phyloP scores from a whole-genome alignment of 129 eudicot genomes.

The Glebionis coronaria region DNA sequence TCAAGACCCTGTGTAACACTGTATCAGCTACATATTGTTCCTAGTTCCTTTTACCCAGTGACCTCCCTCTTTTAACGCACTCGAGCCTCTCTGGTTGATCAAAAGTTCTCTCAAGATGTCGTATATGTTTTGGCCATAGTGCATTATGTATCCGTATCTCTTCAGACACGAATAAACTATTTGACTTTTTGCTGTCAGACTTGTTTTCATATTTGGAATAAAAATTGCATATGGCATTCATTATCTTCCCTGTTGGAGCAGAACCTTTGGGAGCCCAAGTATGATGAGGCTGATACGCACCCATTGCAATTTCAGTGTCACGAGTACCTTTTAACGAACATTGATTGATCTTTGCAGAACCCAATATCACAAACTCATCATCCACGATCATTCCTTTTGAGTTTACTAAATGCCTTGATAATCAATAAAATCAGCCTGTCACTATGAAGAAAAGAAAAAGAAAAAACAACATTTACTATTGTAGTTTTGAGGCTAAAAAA shows the following conservation, averaged over 20 bases:
- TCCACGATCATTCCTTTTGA: no score
- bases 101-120: conserved; percentile 31
- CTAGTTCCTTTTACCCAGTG: conserved; percentile 39
- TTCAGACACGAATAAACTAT: no score
- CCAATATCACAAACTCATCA: no score
- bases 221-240: no score
- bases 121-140: conserved; percentile 46
- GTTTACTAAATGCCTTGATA: no score
- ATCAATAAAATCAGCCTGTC: neutral
- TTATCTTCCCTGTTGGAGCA: conserved; percentile 45
- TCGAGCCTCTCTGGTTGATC: conserved; percentile 34
- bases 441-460: neutral
- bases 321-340: conserved; percentile 48
- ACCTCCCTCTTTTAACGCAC: conserved; percentile 36
- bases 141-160: conserved; percentile 47
- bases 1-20: no score
- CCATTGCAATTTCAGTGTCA: conserved; percentile 63
- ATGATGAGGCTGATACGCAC: conserved; percentile 53
- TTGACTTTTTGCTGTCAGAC: no score
- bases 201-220: no score
- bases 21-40: conserved; percentile 28
- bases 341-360: conserved; percentile 50
- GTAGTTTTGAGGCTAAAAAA: conserved; percentile 1
- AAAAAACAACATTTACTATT: neutral
- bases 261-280: conserved; percentile 37